These are phyloP conservation scores for Pichia manshurica DNA, from an alignment of 805 yeast genomes.

Conservation along the genomic window DNA sequence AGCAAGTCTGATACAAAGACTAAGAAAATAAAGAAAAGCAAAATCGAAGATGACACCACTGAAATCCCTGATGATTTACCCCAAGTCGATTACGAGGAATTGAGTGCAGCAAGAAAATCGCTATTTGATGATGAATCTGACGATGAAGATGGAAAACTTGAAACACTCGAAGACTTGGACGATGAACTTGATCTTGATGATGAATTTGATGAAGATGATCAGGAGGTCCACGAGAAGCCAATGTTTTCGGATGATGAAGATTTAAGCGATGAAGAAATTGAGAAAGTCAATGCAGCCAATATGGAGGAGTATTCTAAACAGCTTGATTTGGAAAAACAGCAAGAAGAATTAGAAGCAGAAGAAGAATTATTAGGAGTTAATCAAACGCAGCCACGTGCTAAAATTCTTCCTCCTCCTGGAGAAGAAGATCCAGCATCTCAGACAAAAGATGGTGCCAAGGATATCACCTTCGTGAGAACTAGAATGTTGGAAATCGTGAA, in stretches of 20 bases:
- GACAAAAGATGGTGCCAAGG: constrained; percentile 28
- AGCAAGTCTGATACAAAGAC: constrained; percentile 25
- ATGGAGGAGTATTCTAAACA: constrained; percentile 72
- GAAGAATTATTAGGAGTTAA: constrained; percentile 56
- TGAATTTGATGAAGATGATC: constrained; percentile 40
- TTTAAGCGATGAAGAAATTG: constrained; percentile 59
- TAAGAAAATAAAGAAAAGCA: constrained; percentile 23
- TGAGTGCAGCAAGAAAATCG: constrained; percentile 64
- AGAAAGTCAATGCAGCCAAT: constrained; percentile 69
- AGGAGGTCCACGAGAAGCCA: constrained; percentile 54
- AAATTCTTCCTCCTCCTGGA: constrained; percentile 70
- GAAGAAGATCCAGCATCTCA: constrained; percentile 47
- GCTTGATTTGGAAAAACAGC: constrained; percentile 54
- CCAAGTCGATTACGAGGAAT: constrained; percentile 61
- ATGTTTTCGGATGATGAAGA: constrained; percentile 76
- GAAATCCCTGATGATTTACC: constrained; percentile 47
- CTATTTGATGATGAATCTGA: constrained; percentile 64
- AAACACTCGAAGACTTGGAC: constrained; percentile 21
- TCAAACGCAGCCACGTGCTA: constrained; percentile 64
- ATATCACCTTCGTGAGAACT: constrained; percentile 77
- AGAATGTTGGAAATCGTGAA: constrained; percentile 94
- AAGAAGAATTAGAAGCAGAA: constrained; percentile 58
- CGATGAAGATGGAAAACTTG: constrained; percentile 35
- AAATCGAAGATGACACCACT: constrained; percentile 28
- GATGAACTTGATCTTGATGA: constrained; percentile 6